Evolutionary conservation across 805 yeast species (phyloP).

Genomic region (Pichia manshurica): DNA sequence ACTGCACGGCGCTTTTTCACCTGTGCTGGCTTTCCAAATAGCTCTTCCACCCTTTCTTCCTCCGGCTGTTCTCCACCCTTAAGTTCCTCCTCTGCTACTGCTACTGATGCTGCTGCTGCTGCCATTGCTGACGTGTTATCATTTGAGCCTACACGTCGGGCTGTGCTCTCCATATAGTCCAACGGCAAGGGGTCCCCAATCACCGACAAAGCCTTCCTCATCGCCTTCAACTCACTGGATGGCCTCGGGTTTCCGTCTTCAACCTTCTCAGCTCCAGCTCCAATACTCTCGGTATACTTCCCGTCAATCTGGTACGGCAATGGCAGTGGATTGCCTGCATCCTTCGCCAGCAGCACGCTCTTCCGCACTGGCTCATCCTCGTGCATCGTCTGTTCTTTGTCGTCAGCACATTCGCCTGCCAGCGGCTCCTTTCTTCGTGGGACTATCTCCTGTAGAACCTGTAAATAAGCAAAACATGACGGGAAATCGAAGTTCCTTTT

Average conservation of each 20-base stretch:
- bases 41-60: not conserved
- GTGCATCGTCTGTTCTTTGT: not conserved
- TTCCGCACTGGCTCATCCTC: not conserved
- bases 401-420: too few species aligned
- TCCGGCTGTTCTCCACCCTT: not conserved
- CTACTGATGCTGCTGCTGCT: too few species aligned
- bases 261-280: not conserved
- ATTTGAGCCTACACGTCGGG: too few species aligned
- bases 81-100: not conserved
- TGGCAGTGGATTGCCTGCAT: conserved; percentile 4
- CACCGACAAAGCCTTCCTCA: conserved; percentile 5
- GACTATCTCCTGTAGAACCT: too few species aligned
- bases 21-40: not conserved
- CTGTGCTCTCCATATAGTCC: conserved; percentile 13
- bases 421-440: too few species aligned
- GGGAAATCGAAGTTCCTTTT: too few species aligned
- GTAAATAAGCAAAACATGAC: too few species aligned
- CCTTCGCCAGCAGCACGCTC: not conserved
- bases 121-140: too few species aligned
- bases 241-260: not conserved
- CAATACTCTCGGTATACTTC: not conserved
- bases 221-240: not conserved
- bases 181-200: conserved; percentile 27
- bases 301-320: conserved; percentile 4
- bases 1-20: not conserved